A percentile compares a stretch with the other conserved stretches of the same genome.
Evolutionary conservation across 148 eudicot genomes (phyloP).

Genomic region (Rhododendron kiyosumense): DNA sequence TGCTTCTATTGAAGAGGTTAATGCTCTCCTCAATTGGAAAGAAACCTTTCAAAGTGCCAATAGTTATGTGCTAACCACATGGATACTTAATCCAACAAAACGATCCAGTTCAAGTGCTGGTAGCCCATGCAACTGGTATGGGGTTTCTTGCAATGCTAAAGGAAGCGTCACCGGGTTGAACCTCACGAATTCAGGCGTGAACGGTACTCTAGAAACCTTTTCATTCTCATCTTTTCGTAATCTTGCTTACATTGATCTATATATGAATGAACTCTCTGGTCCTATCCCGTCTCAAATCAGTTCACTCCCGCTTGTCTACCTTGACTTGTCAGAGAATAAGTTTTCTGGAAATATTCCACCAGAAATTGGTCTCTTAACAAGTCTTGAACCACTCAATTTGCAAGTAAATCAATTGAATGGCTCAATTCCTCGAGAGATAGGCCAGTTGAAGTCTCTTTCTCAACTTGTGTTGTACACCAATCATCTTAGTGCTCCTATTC

Average conservation of each 20-base stretch:
- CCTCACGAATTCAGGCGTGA: slow-evolving; percentile 27
- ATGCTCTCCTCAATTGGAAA: slow-evolving; percentile 34
- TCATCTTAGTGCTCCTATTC: neutral
- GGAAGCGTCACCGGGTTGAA: slow-evolving; percentile 22
- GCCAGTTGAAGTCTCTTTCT: too few relatives aligned
- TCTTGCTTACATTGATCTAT: slow-evolving; percentile 29
- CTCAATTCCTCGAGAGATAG: too few relatives aligned
- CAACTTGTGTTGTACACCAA: neutral
- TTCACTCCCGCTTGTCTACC: too few relatives aligned
- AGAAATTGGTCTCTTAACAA: too few relatives aligned
- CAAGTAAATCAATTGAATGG: too few relatives aligned
- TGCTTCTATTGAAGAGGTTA: slow-evolving; percentile 25
- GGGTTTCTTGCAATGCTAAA: slow-evolving; percentile 29
- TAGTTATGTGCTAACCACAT: slow-evolving; percentile 26
- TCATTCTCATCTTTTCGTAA: slow-evolving; percentile 28
- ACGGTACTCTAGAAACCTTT: slow-evolving; percentile 7
- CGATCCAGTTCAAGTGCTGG: slow-evolving; percentile 11
- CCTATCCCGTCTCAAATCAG: neutral
- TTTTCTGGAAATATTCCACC: too few relatives aligned
- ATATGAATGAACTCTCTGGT: slow-evolving; percentile 28
- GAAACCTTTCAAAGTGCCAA: slow-evolving; percentile 11
- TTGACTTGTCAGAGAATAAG: too few relatives aligned
- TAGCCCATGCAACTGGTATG: slow-evolving; percentile 38
- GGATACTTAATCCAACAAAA: slow-evolving; percentile 16
- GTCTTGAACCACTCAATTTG: too few relatives aligned